phyloP scores from a whole-genome alignment of 225 moss, liverwort and hornwort species.

The Bryoerythrophyllum caledonicum region DNA sequence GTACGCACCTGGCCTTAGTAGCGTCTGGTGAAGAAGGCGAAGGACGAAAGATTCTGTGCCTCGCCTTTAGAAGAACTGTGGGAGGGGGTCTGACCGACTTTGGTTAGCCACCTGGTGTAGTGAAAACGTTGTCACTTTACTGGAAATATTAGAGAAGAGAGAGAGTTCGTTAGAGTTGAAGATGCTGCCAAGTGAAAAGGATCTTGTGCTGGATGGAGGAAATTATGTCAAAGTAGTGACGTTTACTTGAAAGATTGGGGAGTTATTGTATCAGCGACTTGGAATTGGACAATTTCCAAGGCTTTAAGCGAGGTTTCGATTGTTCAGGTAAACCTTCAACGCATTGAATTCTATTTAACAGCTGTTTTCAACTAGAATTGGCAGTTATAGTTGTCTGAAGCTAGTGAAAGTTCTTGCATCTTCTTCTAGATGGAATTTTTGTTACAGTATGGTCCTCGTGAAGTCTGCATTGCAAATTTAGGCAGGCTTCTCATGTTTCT shows the following conservation, averaged over 20 bases:
- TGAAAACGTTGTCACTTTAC: neutral
- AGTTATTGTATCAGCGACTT: constrained; percentile 15
- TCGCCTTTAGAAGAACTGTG: neutral
- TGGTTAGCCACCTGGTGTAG: constrained; percentile 3
- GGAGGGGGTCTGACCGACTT: constrained; percentile 2
- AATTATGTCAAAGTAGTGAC: constrained; percentile 8
- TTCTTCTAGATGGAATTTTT: neutral
- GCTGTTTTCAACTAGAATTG: neutral
- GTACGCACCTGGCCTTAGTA: neutral
- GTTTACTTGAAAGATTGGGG: neutral
- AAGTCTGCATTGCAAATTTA: constrained; percentile 7
- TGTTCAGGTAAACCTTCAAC: constrained; percentile 14
- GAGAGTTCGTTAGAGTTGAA: constrained; percentile 3
- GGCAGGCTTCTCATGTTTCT: neutral
- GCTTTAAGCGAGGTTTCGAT: neutral
- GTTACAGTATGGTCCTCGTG: neutral
- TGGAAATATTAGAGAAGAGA: neutral
- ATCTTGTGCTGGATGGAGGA: constrained; percentile 18
- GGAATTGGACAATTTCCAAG: neutral
- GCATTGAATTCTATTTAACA: neutral
- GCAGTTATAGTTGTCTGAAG: neutral
- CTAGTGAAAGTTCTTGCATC: neutral
- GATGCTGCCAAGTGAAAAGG: constrained; percentile 39
- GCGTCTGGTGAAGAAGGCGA: constrained; percentile 12
- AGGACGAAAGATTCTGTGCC: neutral